phyloP scores from a whole-genome alignment of 441 rosid genomes.

The Euphorbia celastroides region DNA sequence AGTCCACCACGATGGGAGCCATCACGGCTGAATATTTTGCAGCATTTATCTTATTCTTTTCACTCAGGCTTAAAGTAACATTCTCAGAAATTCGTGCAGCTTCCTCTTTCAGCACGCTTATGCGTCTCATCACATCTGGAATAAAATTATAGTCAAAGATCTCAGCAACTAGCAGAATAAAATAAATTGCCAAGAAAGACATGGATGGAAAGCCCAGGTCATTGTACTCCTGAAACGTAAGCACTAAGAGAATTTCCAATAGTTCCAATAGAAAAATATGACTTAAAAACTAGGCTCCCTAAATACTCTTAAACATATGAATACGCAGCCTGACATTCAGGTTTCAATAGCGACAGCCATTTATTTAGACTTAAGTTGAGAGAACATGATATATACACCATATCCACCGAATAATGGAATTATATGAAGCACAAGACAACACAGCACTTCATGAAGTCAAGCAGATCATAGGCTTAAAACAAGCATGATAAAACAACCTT shows the following conservation, averaged over 20 bases:
- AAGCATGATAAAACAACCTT: constrained; percentile 19
- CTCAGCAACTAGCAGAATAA: background rate
- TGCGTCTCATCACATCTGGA: constrained; percentile 91
- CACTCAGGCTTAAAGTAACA: constrained; percentile 79
- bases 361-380: constrained; percentile 15
- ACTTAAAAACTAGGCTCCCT: background rate
- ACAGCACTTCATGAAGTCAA: constrained; percentile 13
- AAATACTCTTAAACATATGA: background rate
- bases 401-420: background rate
- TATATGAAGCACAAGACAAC: constrained; percentile 4
- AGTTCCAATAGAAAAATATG: constrained; percentile 1
- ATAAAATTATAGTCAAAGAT: constrained; percentile 22
- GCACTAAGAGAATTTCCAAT: background rate
- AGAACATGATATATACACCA: constrained; percentile 3
- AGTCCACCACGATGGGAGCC: constrained; percentile 93
- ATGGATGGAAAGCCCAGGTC: background rate
- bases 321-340: background rate
- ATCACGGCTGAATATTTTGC: constrained; percentile 98
- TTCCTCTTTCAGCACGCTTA: constrained; percentile 89
- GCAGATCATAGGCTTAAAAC: constrained; percentile 16
- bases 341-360: constrained; percentile 14
- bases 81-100: constrained; percentile 88
- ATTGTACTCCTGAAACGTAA: background rate
- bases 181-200: background rate
- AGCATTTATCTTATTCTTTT: constrained; percentile 88